Percentiles rank a stretch among this genome's conserved stretches.
Evolutionary conservation across 2,329 filamentous ascomycete genomes (phyloP).

Genomic region (Gnomoniopsis sp.): DNA sequence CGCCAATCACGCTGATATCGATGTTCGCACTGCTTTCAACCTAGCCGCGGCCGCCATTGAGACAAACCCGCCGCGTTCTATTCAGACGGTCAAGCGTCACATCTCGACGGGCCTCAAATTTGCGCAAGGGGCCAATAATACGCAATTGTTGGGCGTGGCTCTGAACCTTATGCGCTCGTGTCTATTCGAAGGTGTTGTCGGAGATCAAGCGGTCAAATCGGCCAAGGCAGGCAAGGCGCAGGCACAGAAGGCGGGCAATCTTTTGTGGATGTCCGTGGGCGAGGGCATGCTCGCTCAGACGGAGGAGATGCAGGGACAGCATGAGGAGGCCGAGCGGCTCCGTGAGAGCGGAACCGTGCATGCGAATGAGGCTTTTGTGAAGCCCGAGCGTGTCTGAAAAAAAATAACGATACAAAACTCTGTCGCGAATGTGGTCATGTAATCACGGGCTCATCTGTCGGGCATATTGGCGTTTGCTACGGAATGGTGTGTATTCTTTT

Average conservation of each 20-base stretch:
- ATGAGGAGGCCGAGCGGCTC: conserved; percentile 13
- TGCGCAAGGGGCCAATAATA: conserved; percentile 68
- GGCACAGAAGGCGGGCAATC: conserved; percentile 66
- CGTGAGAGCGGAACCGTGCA: conserved; percentile 15
- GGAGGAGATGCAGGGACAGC: conserved; percentile 67
- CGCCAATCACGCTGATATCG: conserved; percentile 64
- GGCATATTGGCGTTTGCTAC: conserved; percentile 1
- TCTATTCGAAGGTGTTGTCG: conserved; percentile 79
- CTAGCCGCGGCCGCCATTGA: conserved; percentile 68
- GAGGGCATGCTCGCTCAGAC: conserved; percentile 75
- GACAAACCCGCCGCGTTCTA: conserved; percentile 59
- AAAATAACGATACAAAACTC: background rate
- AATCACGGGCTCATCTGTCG: background rate
- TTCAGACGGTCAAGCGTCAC: conserved; percentile 74
- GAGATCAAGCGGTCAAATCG: conserved; percentile 75
- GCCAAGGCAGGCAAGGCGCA: conserved; percentile 66
- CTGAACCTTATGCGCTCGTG: conserved; percentile 81
- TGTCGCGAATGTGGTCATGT: background rate
- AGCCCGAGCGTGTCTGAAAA: background rate
- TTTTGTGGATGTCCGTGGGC: conserved; percentile 76
- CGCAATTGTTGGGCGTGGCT: conserved; percentile 76
- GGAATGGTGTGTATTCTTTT: background rate
- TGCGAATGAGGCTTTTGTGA: conserved; percentile 15
- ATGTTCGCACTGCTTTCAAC: conserved; percentile 75
- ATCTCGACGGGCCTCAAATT: conserved; percentile 70